A percentile compares a stretch with the other conserved stretches of the same genome.
phyloP scores from a whole-genome alignment of 805 yeast genomes.

The Isabelozyma pseudorhagii region DNA sequence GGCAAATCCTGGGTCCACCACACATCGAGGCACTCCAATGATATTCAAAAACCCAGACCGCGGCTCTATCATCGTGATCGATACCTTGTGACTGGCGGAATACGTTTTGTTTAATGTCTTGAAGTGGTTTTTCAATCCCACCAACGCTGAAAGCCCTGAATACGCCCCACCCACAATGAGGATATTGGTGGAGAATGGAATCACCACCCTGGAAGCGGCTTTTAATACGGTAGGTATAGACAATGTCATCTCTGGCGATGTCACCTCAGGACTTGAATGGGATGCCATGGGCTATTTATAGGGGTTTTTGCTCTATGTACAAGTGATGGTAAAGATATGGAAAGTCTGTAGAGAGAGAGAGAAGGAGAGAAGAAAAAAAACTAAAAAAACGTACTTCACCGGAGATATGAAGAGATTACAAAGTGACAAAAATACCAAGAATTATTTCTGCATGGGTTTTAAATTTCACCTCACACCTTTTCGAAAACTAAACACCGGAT shows the following conservation, averaged over 20 bases:
- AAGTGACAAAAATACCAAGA: too few relatives aligned
- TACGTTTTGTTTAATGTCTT: not conserved
- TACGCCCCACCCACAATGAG: slow-evolving; percentile 42
- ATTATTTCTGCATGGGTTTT: too few relatives aligned
- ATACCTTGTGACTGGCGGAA: slow-evolving; percentile 7
- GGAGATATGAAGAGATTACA: too few relatives aligned
- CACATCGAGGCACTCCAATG: slow-evolving; percentile 37
- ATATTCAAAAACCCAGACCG: slow-evolving; percentile 37
- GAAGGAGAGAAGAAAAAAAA: too few relatives aligned
- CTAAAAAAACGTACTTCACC: too few relatives aligned
- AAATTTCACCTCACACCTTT: too few relatives aligned
- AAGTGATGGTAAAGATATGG: not conserved
- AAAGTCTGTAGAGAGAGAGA: not conserved
- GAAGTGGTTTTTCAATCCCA: slow-evolving; percentile 24
- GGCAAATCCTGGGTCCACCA: slow-evolving; percentile 38
- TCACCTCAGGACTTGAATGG: too few relatives aligned
- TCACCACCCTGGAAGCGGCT: not conserved
- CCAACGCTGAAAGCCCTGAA: slow-evolving; percentile 36
- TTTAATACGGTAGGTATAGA: not conserved
- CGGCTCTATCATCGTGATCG: slow-evolving; percentile 38
- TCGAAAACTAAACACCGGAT: too few relatives aligned
- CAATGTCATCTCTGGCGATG: not conserved
- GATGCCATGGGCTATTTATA: not conserved
- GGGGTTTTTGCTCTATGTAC: not conserved
- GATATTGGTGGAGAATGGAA: slow-evolving; percentile 28